phyloP scores from a whole-genome alignment of 2,329 filamentous ascomycete genomes.

The Penicillium sp. region DNA sequence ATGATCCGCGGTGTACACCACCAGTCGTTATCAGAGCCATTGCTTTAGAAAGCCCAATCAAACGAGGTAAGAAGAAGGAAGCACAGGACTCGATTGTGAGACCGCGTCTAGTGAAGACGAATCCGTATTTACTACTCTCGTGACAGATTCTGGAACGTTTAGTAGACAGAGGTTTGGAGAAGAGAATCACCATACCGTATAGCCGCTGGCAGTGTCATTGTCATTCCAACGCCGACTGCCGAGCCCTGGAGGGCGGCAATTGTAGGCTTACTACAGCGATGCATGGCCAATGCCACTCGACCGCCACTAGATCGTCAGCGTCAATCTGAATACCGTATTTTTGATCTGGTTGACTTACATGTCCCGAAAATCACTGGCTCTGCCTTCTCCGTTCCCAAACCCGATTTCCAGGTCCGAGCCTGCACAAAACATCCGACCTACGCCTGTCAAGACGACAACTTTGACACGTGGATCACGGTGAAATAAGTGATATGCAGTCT shows the following conservation, averaged over 20 bases:
- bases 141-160: constrained; percentile 15
- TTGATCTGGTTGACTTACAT: constrained; percentile 38
- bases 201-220: constrained; percentile 60
- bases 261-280: constrained; percentile 60
- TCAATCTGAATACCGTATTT: neutral
- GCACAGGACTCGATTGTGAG: constrained; percentile 70
- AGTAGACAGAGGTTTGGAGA: neutral
- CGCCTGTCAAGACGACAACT: constrained; percentile 57
- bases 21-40: constrained; percentile 68
- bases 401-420: constrained; percentile 57
- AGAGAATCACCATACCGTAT: constrained; percentile 10
- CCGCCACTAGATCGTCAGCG: constrained; percentile 45
- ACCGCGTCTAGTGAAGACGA: constrained; percentile 69
- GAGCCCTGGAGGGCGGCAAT: constrained; percentile 61
- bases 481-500: constrained; percentile 54
- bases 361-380: constrained; percentile 53
- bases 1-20: constrained; percentile 49
- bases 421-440: constrained; percentile 59
- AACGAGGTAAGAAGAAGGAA: constrained; percentile 68
- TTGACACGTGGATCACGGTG: constrained; percentile 58
- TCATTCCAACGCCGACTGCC: constrained; percentile 63
- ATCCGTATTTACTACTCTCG: constrained; percentile 64
- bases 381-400: constrained; percentile 35
- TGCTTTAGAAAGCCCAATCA: constrained; percentile 65
- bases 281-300: constrained; percentile 56